These are phyloP conservation scores for Galeopsis tetrahit DNA, from an alignment of 257 asterid genomes.

Conservation along the genomic window DNA sequence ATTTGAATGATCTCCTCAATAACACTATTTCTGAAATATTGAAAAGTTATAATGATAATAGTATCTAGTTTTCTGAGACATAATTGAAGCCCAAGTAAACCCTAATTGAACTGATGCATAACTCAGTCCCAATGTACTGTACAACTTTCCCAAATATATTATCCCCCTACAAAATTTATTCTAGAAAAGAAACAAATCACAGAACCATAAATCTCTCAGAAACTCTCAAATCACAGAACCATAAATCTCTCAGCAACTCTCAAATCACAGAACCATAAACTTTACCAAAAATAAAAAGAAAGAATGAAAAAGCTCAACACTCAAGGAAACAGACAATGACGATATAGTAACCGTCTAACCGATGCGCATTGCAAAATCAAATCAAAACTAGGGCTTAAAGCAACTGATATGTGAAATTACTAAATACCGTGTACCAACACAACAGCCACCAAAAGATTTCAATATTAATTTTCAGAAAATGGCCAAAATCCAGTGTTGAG, in stretches of 20 bases:
- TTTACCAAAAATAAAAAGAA: background rate
- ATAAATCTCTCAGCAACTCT: background rate
- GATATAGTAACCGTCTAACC: background rate
- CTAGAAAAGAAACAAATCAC: background rate
- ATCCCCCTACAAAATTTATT: background rate
- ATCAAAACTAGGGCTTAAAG: background rate
- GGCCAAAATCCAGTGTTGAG: background rate
- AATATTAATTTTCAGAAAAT: background rate
- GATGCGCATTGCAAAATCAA: background rate
- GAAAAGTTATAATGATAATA: background rate
- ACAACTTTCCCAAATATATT: background rate
- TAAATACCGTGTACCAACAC: background rate
- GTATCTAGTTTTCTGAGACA: background rate
- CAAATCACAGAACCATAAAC: background rate
- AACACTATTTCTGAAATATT: constrained; percentile 20
- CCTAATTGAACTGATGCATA: background rate
- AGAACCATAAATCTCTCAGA: background rate
- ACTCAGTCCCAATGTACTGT: background rate
- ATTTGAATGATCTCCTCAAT: background rate
- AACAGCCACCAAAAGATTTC: background rate
- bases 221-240: background rate
- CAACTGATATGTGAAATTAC: background rate
- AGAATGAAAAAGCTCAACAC: background rate
- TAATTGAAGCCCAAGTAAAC: background rate
- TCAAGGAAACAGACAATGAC: background rate